A percentile compares a stretch with the other conserved stretches of the same genome.
Conservation (phyloP, 768 basidiomycete species). For the Favolaschia claudopus region DNA sequence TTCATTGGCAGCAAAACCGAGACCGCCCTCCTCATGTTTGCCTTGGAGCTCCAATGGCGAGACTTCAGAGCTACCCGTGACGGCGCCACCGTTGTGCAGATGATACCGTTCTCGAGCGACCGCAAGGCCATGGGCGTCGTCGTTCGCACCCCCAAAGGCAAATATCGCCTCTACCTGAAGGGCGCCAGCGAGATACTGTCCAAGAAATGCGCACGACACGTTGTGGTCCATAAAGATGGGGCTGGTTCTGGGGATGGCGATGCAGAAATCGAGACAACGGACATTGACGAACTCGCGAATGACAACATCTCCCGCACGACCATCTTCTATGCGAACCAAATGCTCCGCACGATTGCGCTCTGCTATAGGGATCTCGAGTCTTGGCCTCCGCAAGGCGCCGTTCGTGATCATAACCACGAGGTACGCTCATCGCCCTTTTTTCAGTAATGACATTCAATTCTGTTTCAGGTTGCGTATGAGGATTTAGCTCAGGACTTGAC, state of each 20-base stretch:
- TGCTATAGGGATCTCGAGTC: slow-evolving; percentile 88
- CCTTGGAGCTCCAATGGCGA: slow-evolving; percentile 80
- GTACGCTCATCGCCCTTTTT: slow-evolving; percentile 41
- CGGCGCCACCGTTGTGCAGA: slow-evolving; percentile 69
- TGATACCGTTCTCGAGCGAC: slow-evolving; percentile 94
- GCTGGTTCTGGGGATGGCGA: slow-evolving; percentile 29
- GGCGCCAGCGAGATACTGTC: slow-evolving; percentile 95
- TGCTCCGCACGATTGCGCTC: slow-evolving; percentile 90
- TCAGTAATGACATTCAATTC: neutral
- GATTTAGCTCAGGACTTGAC: slow-evolving; percentile 76
- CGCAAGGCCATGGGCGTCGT: slow-evolving; percentile 96
- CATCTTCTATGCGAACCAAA: slow-evolving; percentile 98
- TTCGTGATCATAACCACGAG: slow-evolving; percentile 56
- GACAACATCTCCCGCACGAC: slow-evolving; percentile 93
- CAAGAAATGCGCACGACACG: slow-evolving; percentile 74
- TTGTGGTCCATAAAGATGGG: slow-evolving; percentile 63
- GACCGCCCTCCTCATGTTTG: slow-evolving; percentile 87
- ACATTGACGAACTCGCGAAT: slow-evolving; percentile 70
- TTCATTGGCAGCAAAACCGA: slow-evolving; percentile 97
- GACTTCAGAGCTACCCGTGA: slow-evolving; percentile 75
- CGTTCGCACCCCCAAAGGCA: slow-evolving; percentile 61
- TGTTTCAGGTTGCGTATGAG: slow-evolving; percentile 67
- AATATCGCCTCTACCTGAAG: slow-evolving; percentile 82
- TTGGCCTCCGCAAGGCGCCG: slow-evolving; percentile 78
- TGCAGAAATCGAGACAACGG: slow-evolving; percentile 57